Evolutionary conservation across 1,284 basidiomycete species (phyloP), one percentile per base, ranked within the genome.

Genomic region (Melampsora abietis-canadensis): DNA sequence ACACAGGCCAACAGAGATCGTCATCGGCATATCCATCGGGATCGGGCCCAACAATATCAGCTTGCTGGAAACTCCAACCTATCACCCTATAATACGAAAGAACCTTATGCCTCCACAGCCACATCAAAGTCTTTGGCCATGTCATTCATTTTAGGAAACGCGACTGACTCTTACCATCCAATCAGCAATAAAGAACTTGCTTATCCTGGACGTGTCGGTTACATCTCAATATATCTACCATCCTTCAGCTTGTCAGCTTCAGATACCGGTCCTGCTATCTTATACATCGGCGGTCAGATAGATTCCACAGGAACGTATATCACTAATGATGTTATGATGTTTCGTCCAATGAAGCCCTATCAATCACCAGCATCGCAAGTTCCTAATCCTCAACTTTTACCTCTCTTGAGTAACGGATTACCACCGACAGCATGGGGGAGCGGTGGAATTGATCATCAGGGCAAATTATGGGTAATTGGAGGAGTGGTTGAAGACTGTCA

Each of bases 251-350:
- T 61, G 14, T 61, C 60, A 27, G 4, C n/a, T 61, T 27, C 24
- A 37, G 60, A 61, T 61, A 19, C 19, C 6, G 60, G 60, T 27
- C 60, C 60, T 10, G 60, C 31, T 30, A 61, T 61, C 19, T 30
- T 61, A 21, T 37, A 61, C 31, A 61, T 61, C 17, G 60, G 60
- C 17, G 60, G 60, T 61, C 60, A 61, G 30, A 27, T 61, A 37
- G 19, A 27, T 21, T n/a, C n/a, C 19, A 19, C 21, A 34, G 60
- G 60, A 61, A 61, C 19, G 19, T 61, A 37, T 34, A 61, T 61
- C 60, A 61, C 60, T 19, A 61, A 61, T 34, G 60, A 61, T 15
- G 60, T 61, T 5, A 19, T 61, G 24, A 27, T 61, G 24, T 61
- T 30, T 34, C 60, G 31, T 19, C 21, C 60, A 61, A 61, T 6